Conservation (phyloP, 2,329 filamentous ascomycete species). For the Huntiella omanensis region DNA sequence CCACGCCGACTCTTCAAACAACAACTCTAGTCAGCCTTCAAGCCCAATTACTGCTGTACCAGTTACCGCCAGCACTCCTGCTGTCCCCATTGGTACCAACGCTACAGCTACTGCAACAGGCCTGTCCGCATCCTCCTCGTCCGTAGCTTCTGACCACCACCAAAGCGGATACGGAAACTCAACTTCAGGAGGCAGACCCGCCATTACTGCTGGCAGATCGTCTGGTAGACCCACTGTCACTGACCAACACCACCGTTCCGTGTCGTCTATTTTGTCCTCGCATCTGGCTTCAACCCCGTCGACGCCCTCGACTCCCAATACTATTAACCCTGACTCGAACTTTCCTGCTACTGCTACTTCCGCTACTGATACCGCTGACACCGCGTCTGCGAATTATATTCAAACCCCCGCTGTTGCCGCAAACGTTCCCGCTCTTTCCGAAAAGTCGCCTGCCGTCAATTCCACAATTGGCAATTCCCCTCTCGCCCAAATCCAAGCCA, state of each 20-base stretch:
- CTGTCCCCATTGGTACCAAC: constrained; percentile 5
- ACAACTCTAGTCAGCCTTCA: constrained; percentile 45
- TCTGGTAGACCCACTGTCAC: too few relatives aligned
- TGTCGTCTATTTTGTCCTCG: constrained; percentile 4
- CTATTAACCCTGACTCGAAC: background rate
- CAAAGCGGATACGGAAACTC: background rate
- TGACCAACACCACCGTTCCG: background rate
- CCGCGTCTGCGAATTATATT: too few relatives aligned
- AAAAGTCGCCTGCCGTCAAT: background rate
- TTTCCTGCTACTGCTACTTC: background rate
- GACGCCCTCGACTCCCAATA: background rate
- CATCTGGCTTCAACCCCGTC: background rate
- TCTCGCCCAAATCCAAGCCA: too few relatives aligned
- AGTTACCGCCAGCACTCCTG: constrained; percentile 12
- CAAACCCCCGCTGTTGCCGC: background rate
- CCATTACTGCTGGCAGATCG: too few relatives aligned
- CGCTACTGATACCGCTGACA: background rate
- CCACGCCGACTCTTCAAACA: constrained; percentile 48
- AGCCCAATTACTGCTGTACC: constrained; percentile 40
- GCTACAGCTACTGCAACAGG: constrained; percentile 5
- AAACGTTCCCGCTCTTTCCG: background rate
- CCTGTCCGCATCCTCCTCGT: constrained; percentile 2
- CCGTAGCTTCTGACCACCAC: background rate
- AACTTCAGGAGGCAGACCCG: background rate
- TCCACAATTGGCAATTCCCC: background rate